A percentile compares a stretch with the other conserved stretches of the same genome.
These are phyloP conservation scores for Rhodomyrtus psidioides DNA, from an alignment of 441 rosid species.

Conservation along the genomic window DNA sequence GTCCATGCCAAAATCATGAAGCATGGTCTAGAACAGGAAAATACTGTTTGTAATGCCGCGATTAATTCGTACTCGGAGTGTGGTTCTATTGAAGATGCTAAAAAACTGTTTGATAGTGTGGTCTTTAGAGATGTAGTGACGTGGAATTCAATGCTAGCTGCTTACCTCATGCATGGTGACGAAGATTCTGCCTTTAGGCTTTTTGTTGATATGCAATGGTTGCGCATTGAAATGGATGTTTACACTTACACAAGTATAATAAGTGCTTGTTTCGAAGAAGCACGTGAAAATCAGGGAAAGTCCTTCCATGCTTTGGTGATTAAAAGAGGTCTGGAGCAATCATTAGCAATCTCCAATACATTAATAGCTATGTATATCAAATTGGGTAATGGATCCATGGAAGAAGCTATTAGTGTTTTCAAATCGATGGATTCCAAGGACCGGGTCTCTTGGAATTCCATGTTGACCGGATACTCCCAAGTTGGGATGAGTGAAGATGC, in stretches of 20 bases:
- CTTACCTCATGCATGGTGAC: conserved; percentile 38
- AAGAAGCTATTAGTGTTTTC: conserved; percentile 40
- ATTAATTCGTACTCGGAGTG: conserved; percentile 56
- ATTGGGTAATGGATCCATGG: conserved; percentile 32
- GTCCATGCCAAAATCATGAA: conserved; percentile 54
- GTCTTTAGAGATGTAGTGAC: conserved; percentile 45
- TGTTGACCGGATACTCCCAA: conserved; percentile 66
- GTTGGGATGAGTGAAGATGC: conserved; percentile 48
- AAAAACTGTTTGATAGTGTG: conserved; percentile 44
- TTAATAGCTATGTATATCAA: conserved; percentile 56
- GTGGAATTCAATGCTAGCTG: conserved; percentile 69
- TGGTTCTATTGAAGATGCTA: conserved; percentile 48
- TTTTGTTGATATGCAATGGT: conserved; percentile 38
- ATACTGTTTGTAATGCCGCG: conserved; percentile 53
- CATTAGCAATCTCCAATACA: conserved; percentile 48
- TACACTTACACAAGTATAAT: conserved; percentile 59
- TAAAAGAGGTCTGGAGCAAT: conserved; percentile 49
- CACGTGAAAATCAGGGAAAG: conserved; percentile 25
- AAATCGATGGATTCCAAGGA: conserved; percentile 46
- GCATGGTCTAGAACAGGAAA: conserved; percentile 34
- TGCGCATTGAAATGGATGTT: conserved; percentile 40
- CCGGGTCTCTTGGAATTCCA: conserved; percentile 68
- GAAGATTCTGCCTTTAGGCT: conserved; percentile 35
- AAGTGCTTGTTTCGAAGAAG: conserved; percentile 41
- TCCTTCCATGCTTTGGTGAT: conserved; percentile 54